Evolutionary conservation across 192 early-diverging fungal species (phyloP).

Genomic region (Spizellomyces sp.): DNA sequence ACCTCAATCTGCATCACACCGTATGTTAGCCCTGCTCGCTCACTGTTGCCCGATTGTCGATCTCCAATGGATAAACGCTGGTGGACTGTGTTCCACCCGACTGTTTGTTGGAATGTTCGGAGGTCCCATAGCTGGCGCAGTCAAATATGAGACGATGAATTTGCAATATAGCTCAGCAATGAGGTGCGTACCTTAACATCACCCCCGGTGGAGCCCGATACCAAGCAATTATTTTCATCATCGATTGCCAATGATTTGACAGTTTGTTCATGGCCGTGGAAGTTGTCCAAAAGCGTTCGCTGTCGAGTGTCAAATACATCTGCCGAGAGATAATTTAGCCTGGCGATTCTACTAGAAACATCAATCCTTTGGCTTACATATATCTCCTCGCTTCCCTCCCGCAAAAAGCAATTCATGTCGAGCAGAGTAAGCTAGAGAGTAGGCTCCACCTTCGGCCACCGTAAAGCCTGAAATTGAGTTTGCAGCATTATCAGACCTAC

Average conservation of each 20-base stretch:
- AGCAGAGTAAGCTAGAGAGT: constrained; percentile 64
- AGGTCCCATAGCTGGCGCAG: constrained; percentile 30
- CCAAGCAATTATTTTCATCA: constrained; percentile 52
- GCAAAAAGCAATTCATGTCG: constrained; percentile 66
- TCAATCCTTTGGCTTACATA: constrained; percentile 52
- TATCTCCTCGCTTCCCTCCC: constrained; percentile 75
- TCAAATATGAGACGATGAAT: not conserved
- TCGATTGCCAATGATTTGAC: constrained; percentile 70
- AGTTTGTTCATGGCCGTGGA: constrained; percentile 68
- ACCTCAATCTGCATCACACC: constrained; percentile 67
- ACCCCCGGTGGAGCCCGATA: constrained; percentile 71
- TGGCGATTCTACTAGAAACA: not conserved
- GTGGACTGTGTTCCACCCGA: constrained; percentile 44
- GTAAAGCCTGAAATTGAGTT: constrained; percentile 46
- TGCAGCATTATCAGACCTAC: not conserved
- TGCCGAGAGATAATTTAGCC: constrained; percentile 18
- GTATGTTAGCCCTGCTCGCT: constrained; percentile 49
- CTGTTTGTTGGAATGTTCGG: constrained; percentile 33
- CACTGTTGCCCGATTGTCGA: not conserved
- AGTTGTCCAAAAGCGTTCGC: constrained; percentile 63
- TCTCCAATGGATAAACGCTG: no score
- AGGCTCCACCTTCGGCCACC: constrained; percentile 65
- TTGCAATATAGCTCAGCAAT: not conserved
- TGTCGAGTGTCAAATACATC: constrained; percentile 75
- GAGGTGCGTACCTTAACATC: constrained; percentile 34